Evolutionary conservation across 2,329 filamentous ascomycete genomes (phyloP), one percentile per base, ranked within the genome.

Genomic region (Aspergillus floridensis): DNA sequence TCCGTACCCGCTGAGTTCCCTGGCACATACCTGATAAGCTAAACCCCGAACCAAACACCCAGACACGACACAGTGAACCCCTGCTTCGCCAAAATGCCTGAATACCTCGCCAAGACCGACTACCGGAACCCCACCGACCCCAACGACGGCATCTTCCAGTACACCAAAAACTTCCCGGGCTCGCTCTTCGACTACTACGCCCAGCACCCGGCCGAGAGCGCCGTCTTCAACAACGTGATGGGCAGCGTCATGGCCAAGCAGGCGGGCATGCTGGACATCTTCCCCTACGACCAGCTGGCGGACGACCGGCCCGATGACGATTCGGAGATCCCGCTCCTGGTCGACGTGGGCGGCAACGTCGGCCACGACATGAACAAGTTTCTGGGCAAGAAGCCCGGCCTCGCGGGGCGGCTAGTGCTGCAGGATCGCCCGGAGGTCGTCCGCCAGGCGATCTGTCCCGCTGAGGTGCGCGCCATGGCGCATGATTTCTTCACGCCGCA

Each of bases 401-500:
- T 35, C 14, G 49, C 50, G 16, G 7, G 14, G 12, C 49, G 49
- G 16, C 41, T 58, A 11, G 29, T 35, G 12, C 31, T 58, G 12
- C 56, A 58, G 44, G 56, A 58, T 47, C 50, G 38, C 4, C 35
- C 38, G 2, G 41, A 53, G 14, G 56, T 58, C 8, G 50, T 58
- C n/a, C 7, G 19, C 2, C 38, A 38, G 4, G 22, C 56, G 5
- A 53, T 53, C 32, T 58, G 56, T 29, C 49, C 24, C 11, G 26
- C 29, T 5, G 19, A 49, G 11, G 56, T 58, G n/a, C n/a, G 32
- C 5, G 53, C 21, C 10, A 58, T 58, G 56, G 56, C 7, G 35
- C 41, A 58, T 29, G 50, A 58, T 47, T 58, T 58, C 41, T 58
- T 58, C 31, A 49, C 50, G 21, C 26, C 38, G 21, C 56, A 58